Conservation (phyloP, 805 yeast species). For the Osmozyma mogii region DNA sequence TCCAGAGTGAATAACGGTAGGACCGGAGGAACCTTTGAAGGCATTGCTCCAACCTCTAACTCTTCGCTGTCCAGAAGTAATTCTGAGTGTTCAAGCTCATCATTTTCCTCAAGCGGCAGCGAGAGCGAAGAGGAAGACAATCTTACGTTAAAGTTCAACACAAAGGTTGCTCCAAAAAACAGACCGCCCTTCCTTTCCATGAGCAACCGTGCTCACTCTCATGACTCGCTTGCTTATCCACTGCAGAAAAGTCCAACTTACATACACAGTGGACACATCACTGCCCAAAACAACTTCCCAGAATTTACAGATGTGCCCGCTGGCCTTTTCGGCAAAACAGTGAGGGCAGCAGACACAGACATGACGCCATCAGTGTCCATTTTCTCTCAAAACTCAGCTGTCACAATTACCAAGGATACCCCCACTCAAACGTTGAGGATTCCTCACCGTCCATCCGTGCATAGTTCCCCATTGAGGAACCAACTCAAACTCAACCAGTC, state of each 20-base stretch:
- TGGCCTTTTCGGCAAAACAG: constrained; percentile 21
- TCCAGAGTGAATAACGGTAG: too few relatives aligned
- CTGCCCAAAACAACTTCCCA: constrained; percentile 22
- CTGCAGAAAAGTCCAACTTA: constrained; percentile 6
- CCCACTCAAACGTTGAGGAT: constrained; percentile 3
- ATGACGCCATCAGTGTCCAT: constrained; percentile 11
- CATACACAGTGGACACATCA: constrained; percentile 20
- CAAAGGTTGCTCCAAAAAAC: constrained; percentile 27
- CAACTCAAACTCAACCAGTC: constrained; percentile 3
- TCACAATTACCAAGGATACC: constrained; percentile 3
- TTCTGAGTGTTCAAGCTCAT: constrained; percentile 7
- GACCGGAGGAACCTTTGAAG: neutral
- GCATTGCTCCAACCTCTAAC: constrained; percentile 4
- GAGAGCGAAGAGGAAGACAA: constrained; percentile 35
- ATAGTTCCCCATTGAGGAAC: constrained; percentile 11
- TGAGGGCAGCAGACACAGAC: neutral
- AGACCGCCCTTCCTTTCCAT: constrained; percentile 28
- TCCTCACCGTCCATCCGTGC: constrained; percentile 4
- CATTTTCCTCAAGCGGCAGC: constrained; percentile 12
- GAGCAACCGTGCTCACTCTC: constrained; percentile 31
- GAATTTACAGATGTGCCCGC: constrained; percentile 37
- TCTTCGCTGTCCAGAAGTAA: constrained; percentile 3
- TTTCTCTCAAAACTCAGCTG: constrained; percentile 6
- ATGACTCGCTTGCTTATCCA: constrained; percentile 25
- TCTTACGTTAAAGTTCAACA: constrained; percentile 37